phyloP scores from a whole-genome alignment of 2,329 filamentous ascomycete genomes.

The Colletotrichum truncatum region DNA sequence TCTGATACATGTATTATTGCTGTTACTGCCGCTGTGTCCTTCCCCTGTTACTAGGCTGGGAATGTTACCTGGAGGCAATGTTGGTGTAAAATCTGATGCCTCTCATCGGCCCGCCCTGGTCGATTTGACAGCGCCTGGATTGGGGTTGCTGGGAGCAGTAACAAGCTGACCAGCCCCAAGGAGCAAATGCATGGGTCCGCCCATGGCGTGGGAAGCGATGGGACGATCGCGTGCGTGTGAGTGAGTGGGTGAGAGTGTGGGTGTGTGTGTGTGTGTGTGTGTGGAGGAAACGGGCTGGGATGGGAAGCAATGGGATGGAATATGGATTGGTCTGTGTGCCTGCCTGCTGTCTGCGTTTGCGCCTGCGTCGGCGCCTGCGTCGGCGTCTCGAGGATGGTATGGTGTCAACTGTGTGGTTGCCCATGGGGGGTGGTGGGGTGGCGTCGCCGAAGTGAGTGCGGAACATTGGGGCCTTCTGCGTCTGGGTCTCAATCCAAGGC shows the following conservation, averaged over 20 bases:
- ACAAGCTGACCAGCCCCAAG: neutral
- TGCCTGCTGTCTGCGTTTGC: neutral
- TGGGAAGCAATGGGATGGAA: neutral
- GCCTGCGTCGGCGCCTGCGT: neutral
- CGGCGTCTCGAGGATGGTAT: neutral
- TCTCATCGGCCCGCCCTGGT: neutral
- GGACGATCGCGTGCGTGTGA: no score
- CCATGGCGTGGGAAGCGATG: neutral
- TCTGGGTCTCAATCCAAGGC: neutral
- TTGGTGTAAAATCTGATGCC: neutral
- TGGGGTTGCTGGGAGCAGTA: neutral
- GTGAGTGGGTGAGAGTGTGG: neutral
- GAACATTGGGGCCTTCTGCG: neutral
- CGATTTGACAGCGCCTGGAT: neutral
- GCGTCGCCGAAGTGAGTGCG: no score
- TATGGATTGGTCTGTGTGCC: neutral
- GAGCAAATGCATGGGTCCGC: slow-evolving; percentile 11
- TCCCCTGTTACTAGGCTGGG: neutral
- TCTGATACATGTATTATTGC: neutral
- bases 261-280: neutral
- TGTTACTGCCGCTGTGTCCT: neutral
- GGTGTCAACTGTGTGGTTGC: neutral
- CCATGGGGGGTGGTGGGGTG: neutral
- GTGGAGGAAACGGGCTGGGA: neutral
- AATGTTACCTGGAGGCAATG: neutral